Evolutionary conservation across 1,284 basidiomycete genomes (phyloP), one percentile per base, ranked within the genome.

Genomic region (Paramarasmius palmivorus): DNA sequence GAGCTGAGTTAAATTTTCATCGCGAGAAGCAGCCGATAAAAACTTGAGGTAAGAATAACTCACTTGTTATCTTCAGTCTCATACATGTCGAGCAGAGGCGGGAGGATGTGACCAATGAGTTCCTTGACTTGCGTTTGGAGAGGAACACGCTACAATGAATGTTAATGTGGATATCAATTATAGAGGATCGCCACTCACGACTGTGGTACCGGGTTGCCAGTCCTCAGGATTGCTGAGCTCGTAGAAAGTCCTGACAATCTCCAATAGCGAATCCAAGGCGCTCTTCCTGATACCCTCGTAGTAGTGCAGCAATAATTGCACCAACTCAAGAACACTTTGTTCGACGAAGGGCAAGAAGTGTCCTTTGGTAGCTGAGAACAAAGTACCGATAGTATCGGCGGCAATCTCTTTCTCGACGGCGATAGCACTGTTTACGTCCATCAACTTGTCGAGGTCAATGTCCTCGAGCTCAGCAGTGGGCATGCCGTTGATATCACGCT

Each of bases 371-470:
- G 91, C 81, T 40, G 84, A 78, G 70, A 98, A 98, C 57, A 99
- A 75, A 51, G 93, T 90, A 53, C 96, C 94, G 58, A 99, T 88
- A 26, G 96, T 94, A 70, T 99, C 96, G 36, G 95, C 94, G 5
- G 97, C 96, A 55, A 98, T 97, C 77, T 99, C 97, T 76, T 99
- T 99, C 79, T 99, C 97, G 55, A 99, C 94, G 50, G 95, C 96
- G 61, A 99, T 90, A 42, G 95, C 95, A 63, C 91, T 94, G 78
- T 95, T 98, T 61, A 96, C 93, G 59, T 95, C 93, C 64, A 95
- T 82, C 66, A 90, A 73, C 66, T 90, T 90, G 65, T 92, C 92
- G 40, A 93, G 74, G 62, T 95, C 90, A 59, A 93, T 71, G 59
- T 96, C 92, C 61, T 95, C 93, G 55, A 92, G 75, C 61, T 96